These are phyloP conservation scores for Diospyros lotus DNA, from an alignment of 148 eudicot genomes.

Conservation along the genomic window DNA sequence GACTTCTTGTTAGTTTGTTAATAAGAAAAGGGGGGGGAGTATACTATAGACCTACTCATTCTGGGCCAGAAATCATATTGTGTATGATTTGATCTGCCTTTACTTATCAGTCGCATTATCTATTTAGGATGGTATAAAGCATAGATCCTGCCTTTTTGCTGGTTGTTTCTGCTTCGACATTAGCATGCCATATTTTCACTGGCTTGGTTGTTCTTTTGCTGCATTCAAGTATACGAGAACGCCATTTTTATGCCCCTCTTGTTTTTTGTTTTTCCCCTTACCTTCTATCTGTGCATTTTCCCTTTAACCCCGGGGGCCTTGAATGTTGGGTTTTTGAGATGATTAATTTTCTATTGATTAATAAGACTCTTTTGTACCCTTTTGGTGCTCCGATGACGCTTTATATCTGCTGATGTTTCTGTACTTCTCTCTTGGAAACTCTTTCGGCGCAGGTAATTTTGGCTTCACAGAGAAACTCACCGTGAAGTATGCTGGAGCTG, in stretches of 20 bases:
- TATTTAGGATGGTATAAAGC: not conserved
- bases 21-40: not conserved
- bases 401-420: not conserved
- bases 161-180: not conserved
- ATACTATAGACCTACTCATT: too few species aligned
- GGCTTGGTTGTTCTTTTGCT: not conserved
- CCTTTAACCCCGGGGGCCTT: too few species aligned
- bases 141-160: not conserved
- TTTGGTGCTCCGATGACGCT: not conserved
- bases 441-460: slow-evolving; percentile 46
- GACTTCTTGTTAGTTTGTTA: not conserved
- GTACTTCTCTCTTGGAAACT: not conserved
- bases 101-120: not conserved
- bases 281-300: too few species aligned
- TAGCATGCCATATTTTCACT: not conserved
- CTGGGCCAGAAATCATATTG: not conserved
- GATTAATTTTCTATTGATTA: not conserved
- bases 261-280: not conserved
- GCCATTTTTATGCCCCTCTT: not conserved
- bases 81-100: not conserved
- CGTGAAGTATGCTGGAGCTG: slow-evolving; percentile 70
- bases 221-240: not conserved
- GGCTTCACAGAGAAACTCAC: slow-evolving; percentile 52
- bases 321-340: too few species aligned
- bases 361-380: not conserved